Evolutionary conservation across 176 grass and related monocot species (phyloP).

Genomic region (Carex cristatella): DNA sequence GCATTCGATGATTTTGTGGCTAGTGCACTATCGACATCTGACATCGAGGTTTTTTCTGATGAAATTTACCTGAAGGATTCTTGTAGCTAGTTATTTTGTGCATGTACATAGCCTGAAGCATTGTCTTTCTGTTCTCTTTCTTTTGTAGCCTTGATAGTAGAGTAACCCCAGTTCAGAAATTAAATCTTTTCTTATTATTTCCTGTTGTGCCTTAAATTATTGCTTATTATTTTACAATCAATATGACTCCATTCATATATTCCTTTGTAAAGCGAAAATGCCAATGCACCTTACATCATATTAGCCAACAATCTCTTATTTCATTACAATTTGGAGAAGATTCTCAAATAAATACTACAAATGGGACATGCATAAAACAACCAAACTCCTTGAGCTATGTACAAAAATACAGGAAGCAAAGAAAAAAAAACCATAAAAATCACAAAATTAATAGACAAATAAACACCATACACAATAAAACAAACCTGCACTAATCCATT

Average conservation of each 20-base stretch:
- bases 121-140: not conserved
- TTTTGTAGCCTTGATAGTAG: not conserved
- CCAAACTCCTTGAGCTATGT: slow-evolving; percentile 37
- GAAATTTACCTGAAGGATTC: not conserved
- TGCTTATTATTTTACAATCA: not conserved
- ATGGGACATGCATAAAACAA: slow-evolving; percentile 26
- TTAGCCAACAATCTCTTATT: not conserved
- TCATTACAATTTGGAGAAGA: slow-evolving; percentile 16
- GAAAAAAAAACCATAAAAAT: slow-evolving; percentile 26
- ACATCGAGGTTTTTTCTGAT: not conserved
- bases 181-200: not conserved
- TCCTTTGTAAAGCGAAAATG: not conserved
- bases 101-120: not conserved
- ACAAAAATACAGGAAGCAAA: slow-evolving; percentile 39
- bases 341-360: slow-evolving; percentile 23
- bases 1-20: slow-evolving; percentile 10
- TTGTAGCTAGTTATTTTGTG: not conserved
- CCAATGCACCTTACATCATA: not conserved
- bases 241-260: not conserved
- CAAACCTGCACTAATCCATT: slow-evolving; percentile 39
- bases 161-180: not conserved
- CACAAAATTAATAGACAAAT: slow-evolving; percentile 47
- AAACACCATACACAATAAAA: slow-evolving; percentile 33
- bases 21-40: not conserved
- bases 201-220: not conserved